These are phyloP conservation scores for Eutrema yunnanense DNA, from an alignment of 345 rosid genomes.

Conservation along the genomic window DNA sequence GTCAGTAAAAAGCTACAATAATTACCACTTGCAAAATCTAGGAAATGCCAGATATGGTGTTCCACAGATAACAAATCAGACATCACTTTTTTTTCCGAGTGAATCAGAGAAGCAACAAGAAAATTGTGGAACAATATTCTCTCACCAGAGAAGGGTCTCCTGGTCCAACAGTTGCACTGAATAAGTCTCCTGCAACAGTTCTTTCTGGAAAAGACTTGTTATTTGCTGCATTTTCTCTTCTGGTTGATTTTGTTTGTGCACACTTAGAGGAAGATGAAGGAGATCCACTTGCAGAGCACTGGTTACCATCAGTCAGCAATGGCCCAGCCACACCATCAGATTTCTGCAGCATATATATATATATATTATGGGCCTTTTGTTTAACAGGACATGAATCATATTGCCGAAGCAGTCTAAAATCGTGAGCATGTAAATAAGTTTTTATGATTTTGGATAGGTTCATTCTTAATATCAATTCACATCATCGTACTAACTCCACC, in stretches of 20 bases:
- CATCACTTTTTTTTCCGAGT: neutral
- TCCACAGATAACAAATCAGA: no score
- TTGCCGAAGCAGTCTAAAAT: neutral
- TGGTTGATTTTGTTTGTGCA: conserved; percentile 59
- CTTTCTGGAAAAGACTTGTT: conserved; percentile 56
- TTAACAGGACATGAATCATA: neutral
- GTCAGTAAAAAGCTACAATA: conserved; percentile 7
- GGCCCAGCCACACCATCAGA: conserved; percentile 57
- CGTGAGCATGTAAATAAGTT: neutral
- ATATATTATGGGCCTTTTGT: neutral
- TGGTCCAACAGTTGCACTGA: conserved; percentile 52
- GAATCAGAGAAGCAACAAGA: conserved; percentile 4
- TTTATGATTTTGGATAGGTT: neutral
- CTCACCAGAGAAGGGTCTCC: conserved; percentile 55
- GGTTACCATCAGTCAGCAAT: conserved; percentile 46
- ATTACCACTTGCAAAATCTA: conserved; percentile 10
- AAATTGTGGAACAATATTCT: neutral
- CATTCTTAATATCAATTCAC: conserved; percentile 1
- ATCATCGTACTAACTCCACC: conserved; percentile 9
- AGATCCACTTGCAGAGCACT: conserved; percentile 55
- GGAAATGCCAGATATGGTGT: neutral
- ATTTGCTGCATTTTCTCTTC: conserved; percentile 39
- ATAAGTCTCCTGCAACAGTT: conserved; percentile 67
- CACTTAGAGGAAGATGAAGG: conserved; percentile 64
- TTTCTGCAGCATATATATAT: conserved; percentile 44